Percentiles rank a stretch among this genome's conserved stretches.
Evolutionary conservation across 208 protist genomes (phyloP).

Genomic region (Leishmania mexicana): DNA sequence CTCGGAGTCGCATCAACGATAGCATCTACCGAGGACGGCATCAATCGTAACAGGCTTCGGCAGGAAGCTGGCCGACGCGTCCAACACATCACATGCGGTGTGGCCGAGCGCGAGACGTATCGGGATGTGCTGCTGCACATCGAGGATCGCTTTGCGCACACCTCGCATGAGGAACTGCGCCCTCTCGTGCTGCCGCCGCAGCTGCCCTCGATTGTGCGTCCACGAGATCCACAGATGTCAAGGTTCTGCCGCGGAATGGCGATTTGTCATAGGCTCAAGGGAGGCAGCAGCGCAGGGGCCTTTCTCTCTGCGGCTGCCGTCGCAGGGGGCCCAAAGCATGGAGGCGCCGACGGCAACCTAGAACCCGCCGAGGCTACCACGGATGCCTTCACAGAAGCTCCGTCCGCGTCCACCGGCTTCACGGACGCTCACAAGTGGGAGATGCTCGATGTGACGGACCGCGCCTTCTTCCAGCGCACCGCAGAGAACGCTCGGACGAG

Average conservation of each 20-base stretch:
- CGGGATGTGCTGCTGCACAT: slow-evolving; percentile 59
- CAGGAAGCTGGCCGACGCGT: slow-evolving; percentile 25
- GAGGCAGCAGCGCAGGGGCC: not conserved
- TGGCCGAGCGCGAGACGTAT: slow-evolving; percentile 37
- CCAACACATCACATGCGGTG: slow-evolving; percentile 31
- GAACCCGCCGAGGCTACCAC: not conserved
- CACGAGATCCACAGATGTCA: slow-evolving; percentile 34
- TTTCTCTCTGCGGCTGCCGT: not conserved
- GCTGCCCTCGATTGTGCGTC: slow-evolving; percentile 41
- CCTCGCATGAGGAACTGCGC: slow-evolving; percentile 24
- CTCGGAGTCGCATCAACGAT: not conserved
- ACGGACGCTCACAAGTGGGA: slow-evolving; percentile 27
- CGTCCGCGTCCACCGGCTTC: slow-evolving; percentile 20
- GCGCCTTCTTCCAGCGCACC: slow-evolving; percentile 24
- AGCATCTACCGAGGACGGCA: slow-evolving; percentile 18
- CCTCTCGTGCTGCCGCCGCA: slow-evolving; percentile 51
- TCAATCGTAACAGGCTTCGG: slow-evolving; percentile 31
- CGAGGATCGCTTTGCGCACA: slow-evolving; percentile 49
- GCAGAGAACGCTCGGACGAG: not conserved
- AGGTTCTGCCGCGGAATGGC: slow-evolving; percentile 42
- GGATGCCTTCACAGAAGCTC: slow-evolving; percentile 3
- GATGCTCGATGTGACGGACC: slow-evolving; percentile 8
- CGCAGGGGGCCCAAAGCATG: not conserved
- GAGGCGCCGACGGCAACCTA: not conserved
- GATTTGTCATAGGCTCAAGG: not conserved